These are phyloP conservation scores for Favolaschia claudopus DNA, from an alignment of 768 basidiomycete genomes.

Conservation along the genomic window DNA sequence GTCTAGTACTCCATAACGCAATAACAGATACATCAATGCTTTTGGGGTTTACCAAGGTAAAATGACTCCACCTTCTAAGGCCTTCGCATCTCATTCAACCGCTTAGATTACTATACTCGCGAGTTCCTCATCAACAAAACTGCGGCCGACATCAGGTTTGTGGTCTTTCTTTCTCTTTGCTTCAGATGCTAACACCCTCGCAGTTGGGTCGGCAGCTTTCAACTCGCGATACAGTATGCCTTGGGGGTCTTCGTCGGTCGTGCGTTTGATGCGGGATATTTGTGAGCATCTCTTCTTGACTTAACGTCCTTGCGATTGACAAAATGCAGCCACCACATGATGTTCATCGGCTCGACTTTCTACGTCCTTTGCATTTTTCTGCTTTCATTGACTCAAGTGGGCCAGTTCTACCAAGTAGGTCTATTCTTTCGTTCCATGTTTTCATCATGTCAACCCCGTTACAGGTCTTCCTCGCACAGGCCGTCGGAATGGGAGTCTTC, in stretches of 20 bases:
- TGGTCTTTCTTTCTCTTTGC: neutral
- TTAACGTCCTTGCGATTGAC: constrained; percentile 32
- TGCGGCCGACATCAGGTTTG: constrained; percentile 55
- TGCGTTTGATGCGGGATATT: constrained; percentile 58
- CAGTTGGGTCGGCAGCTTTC: constrained; percentile 61
- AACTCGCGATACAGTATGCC: constrained; percentile 54
- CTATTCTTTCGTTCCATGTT: constrained; percentile 20
- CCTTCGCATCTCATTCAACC: constrained; percentile 33
- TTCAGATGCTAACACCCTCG: constrained; percentile 11
- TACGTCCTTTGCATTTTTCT: constrained; percentile 52
- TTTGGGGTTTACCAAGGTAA: constrained; percentile 53
- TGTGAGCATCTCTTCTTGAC: constrained; percentile 41
- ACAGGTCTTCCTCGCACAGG: constrained; percentile 61
- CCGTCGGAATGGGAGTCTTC: constrained; percentile 60
- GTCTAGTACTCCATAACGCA: constrained; percentile 30
- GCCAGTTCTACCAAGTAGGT: constrained; percentile 54
- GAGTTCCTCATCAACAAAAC: constrained; percentile 44
- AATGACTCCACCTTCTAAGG: constrained; percentile 15
- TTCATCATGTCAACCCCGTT: constrained; percentile 11
- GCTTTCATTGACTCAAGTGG: constrained; percentile 49
- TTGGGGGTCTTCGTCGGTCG: constrained; percentile 49
- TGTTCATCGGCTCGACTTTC: constrained; percentile 41
- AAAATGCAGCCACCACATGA: constrained; percentile 44
- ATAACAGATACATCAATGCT: constrained; percentile 50
- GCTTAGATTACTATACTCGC: constrained; percentile 51